Percentiles rank a stretch among this genome's conserved stretches.
Evolutionary conservation across 2,329 filamentous ascomycete species (phyloP).

Genomic region (Monosporascus sp.): DNA sequence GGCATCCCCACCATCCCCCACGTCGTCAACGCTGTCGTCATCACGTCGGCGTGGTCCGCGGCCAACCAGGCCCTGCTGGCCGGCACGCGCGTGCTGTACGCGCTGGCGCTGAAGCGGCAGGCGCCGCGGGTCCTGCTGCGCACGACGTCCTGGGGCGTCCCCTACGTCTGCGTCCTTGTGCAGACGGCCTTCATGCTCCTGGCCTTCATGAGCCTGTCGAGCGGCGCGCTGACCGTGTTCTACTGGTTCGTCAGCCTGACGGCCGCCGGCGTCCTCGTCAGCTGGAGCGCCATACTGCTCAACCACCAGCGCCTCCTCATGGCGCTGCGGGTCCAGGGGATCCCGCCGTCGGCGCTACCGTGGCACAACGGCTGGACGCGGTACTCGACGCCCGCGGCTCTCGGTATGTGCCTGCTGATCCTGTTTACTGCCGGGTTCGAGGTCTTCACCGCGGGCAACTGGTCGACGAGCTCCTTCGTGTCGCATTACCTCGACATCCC

Average conservation of each 20-base stretch:
- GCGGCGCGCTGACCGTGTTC: slow-evolving; percentile 56
- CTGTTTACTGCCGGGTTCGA: slow-evolving; percentile 65
- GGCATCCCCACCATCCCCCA: slow-evolving; percentile 62
- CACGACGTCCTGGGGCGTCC: slow-evolving; percentile 45
- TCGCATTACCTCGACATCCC: slow-evolving; percentile 59
- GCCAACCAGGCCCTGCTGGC: slow-evolving; percentile 60
- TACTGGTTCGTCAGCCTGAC: slow-evolving; percentile 60
- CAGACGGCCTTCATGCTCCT: slow-evolving; percentile 50
- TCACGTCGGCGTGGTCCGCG: slow-evolving; percentile 66
- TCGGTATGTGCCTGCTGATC: slow-evolving; percentile 58
- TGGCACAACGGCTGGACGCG: slow-evolving; percentile 60
- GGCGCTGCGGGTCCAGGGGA: slow-evolving; percentile 50
- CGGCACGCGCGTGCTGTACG: slow-evolving; percentile 55
- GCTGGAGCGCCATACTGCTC: slow-evolving; percentile 55
- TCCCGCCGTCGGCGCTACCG: slow-evolving; percentile 44
- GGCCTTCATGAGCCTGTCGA: slow-evolving; percentile 53
- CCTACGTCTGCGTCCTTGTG: slow-evolving; percentile 52
- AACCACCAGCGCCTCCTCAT: slow-evolving; percentile 54
- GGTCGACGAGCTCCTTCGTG: slow-evolving; percentile 51
- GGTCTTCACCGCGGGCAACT: slow-evolving; percentile 55
- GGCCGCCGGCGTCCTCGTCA: slow-evolving; percentile 56
- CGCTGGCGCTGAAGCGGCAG: slow-evolving; percentile 53
- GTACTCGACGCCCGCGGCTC: slow-evolving; percentile 48
- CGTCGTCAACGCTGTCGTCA: slow-evolving; percentile 71
- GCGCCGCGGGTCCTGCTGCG: slow-evolving; percentile 51